These are phyloP conservation scores for Tubosaeta brunneosetosa DNA, from an alignment of 768 basidiomycete genomes.

Conservation along the genomic window DNA sequence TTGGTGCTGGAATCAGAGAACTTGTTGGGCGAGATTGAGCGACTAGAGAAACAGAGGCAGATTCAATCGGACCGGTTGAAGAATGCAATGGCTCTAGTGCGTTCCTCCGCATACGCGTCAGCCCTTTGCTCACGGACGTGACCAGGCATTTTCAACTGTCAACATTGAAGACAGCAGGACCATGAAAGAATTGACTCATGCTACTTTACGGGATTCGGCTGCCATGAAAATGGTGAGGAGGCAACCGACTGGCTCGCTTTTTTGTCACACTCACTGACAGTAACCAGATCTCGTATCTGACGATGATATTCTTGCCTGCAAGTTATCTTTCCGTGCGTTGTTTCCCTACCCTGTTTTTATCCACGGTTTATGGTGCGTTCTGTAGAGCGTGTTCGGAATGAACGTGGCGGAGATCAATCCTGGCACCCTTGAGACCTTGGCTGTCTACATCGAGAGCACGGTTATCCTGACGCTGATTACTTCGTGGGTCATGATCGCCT, in stretches of 20 bases:
- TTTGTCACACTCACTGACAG: neutral
- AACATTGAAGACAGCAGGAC: constrained; percentile 54
- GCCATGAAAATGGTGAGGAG: constrained; percentile 32
- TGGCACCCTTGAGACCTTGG: constrained; percentile 28
- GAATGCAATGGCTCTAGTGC: constrained; percentile 32
- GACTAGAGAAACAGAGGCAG: constrained; percentile 28
- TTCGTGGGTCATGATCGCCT: constrained; percentile 53
- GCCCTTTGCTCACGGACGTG: neutral
- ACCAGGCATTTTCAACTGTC: constrained; percentile 55
- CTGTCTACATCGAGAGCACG: constrained; percentile 39
- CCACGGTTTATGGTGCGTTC: constrained; percentile 1
- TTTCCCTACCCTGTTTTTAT: no score
- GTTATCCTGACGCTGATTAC: constrained; percentile 48
- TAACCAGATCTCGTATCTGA: constrained; percentile 49
- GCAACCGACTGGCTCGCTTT: neutral
- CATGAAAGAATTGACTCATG: constrained; percentile 49
- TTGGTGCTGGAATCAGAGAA: constrained; percentile 19
- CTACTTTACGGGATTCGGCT: constrained; percentile 39
- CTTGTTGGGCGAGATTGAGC: constrained; percentile 41
- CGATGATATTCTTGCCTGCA: constrained; percentile 59
- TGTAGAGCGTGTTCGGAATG: constrained; percentile 32
- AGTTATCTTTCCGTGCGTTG: constrained; percentile 36
- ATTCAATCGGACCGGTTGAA: constrained; percentile 27
- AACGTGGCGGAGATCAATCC: constrained; percentile 30
- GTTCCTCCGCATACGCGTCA: neutral